Conservation (phyloP, 2,329 filamentous ascomycete genomes). For the Fusarium sp. region DNA sequence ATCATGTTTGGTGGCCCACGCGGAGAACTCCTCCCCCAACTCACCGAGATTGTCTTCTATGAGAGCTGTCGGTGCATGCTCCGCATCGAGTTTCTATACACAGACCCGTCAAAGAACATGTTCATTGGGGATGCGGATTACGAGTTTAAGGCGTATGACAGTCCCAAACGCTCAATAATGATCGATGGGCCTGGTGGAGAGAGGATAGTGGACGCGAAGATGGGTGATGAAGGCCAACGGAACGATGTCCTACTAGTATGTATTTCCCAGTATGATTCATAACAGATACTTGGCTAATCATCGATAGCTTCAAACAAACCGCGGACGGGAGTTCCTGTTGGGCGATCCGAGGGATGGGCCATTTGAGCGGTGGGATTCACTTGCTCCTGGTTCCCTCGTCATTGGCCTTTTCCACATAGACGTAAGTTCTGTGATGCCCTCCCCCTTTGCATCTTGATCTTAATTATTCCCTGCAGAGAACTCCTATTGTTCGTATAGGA, state of each 20-base stretch:
- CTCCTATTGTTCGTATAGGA: not conserved
- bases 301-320: not conserved
- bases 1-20: not conserved
- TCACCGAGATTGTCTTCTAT: not conserved
- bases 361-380: not conserved
- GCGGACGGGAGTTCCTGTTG: not conserved
- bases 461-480: not conserved
- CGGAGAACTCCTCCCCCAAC: not conserved
- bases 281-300: not conserved
- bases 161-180: not conserved
- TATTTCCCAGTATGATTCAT: not conserved
- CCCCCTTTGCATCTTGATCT: not conserved
- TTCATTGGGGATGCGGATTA: not conserved
- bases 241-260: not conserved
- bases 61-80: rapidly evolving
- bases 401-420: not conserved
- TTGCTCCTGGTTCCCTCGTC: not conserved
- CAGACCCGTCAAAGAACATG: not conserved
- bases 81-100: not conserved
- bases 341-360: no score
- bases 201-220: not conserved
- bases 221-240: not conserved
- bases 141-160: rapidly evolving
- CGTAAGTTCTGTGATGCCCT: not conserved
- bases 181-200: not conserved